Conservation (phyloP, 2,329 filamentous ascomycete species). For the Pezicula carpinea region DNA sequence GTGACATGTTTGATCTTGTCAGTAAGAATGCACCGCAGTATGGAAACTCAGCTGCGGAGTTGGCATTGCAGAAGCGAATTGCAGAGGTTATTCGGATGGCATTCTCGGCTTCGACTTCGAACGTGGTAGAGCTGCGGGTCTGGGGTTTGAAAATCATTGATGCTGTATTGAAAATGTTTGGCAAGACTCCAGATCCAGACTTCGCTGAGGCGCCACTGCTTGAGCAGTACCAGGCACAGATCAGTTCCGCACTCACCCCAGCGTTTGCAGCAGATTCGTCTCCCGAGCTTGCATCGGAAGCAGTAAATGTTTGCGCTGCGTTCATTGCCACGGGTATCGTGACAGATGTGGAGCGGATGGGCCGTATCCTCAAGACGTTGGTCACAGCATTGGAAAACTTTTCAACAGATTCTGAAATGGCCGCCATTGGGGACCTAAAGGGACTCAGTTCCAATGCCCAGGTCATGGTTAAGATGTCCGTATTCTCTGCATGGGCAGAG, state of each 20-base stretch:
- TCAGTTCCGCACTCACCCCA: slow-evolving; percentile 91
- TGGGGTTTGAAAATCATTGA: slow-evolving; percentile 93
- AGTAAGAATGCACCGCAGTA: slow-evolving; percentile 74
- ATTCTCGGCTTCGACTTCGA: slow-evolving; percentile 93
- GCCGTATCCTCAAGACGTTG: slow-evolving; percentile 89
- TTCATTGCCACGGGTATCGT: slow-evolving; percentile 98
- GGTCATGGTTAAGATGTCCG: slow-evolving; percentile 97
- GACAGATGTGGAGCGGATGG: slow-evolving; percentile 97
- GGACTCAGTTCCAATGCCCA: slow-evolving; percentile 92
- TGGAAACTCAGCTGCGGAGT: slow-evolving; percentile 72
- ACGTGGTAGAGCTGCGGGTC: slow-evolving; percentile 82
- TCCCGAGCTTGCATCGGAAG: slow-evolving; percentile 90
- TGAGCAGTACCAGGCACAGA: slow-evolving; percentile 98
- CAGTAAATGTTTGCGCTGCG: slow-evolving; percentile 94
- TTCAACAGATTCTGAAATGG: slow-evolving; percentile 72
- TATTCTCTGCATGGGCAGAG: slow-evolving; percentile 96
- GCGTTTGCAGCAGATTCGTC: slow-evolving; percentile 96
- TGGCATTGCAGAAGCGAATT: slow-evolving; percentile 74
- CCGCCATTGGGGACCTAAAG: slow-evolving; percentile 87
- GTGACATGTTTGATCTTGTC: slow-evolving; percentile 74
- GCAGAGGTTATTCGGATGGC: slow-evolving; percentile 95
- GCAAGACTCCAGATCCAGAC: slow-evolving; percentile 90
- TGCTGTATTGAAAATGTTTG: slow-evolving; percentile 91
- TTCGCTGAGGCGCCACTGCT: slow-evolving; percentile 95
- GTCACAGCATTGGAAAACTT: slow-evolving; percentile 91